Percentiles rank a stretch among this genome's conserved stretches.
Conservation (phyloP, 805 yeast genomes). For the Zygotorulaspora danielsina region DNA sequence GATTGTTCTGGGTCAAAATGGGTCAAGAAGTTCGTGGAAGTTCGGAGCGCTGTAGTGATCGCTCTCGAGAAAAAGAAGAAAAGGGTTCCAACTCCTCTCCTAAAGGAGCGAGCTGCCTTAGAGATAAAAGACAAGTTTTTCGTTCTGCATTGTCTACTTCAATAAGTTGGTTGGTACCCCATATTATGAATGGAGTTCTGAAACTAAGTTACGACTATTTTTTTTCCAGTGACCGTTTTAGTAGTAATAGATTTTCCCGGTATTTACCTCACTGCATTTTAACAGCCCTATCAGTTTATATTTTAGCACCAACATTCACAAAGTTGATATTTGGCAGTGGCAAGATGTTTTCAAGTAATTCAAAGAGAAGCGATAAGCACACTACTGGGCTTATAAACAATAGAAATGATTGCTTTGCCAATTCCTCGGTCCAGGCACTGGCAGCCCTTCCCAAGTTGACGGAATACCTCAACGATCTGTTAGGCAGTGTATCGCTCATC, state of each 20-base stretch:
- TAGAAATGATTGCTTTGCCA: constrained; percentile 90
- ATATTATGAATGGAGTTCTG: background rate
- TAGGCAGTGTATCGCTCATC: constrained; percentile 23
- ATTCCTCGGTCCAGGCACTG: constrained; percentile 78
- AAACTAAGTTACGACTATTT: background rate
- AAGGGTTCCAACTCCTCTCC: background rate
- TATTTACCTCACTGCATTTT: constrained; percentile 11
- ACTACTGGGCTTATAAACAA: constrained; percentile 81
- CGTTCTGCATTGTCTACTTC: background rate
- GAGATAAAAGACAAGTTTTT: background rate
- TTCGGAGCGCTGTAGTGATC: no score
- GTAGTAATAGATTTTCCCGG: constrained; percentile 3
- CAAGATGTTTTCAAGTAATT: constrained; percentile 24
- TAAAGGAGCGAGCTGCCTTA: no score
- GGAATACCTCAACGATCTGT: constrained; percentile 45
- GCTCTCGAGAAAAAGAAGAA: no score
- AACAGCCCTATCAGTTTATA: constrained; percentile 20
- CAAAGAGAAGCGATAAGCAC: constrained; percentile 59
- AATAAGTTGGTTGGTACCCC: background rate
- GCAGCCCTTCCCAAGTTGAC: constrained; percentile 58
- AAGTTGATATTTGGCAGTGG: constrained; percentile 12
- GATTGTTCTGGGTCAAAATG: background rate
- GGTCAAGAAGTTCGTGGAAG: background rate
- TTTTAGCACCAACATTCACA: constrained; percentile 18
- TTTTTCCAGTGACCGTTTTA: background rate